Evolutionary conservation across 495 filamentous ascomycete species (phyloP).

Genomic region (Clavariopsis aquatica): DNA sequence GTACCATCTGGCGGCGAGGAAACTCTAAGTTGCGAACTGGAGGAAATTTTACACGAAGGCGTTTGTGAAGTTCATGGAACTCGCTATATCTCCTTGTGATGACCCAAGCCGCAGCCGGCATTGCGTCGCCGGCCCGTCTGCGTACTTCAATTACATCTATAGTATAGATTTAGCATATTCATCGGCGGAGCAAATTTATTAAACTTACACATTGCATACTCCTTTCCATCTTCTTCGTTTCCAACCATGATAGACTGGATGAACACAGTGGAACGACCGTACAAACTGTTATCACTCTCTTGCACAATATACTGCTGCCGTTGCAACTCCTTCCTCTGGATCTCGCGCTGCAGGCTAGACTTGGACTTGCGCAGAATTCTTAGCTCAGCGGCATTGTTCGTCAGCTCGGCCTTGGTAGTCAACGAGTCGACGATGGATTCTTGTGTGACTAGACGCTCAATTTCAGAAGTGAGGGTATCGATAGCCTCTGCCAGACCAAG

Average conservation of each 20-base stretch:
- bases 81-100: slow-evolving; percentile 73
- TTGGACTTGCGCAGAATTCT: slow-evolving; percentile 93
- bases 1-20: slow-evolving; percentile 83
- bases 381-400: slow-evolving; percentile 91
- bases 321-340: slow-evolving; percentile 91
- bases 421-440: slow-evolving; percentile 90
- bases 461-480: slow-evolving; percentile 76
- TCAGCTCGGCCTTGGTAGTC: slow-evolving; percentile 90
- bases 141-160: slow-evolving; percentile 84
- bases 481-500: slow-evolving; percentile 93
- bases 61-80: slow-evolving; percentile 93
- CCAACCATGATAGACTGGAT: slow-evolving; percentile 93
- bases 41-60: slow-evolving; percentile 77
- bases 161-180: slow-evolving; percentile 1
- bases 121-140: slow-evolving; percentile 72
- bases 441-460: slow-evolving; percentile 84
- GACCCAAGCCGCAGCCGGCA: slow-evolving; percentile 51
- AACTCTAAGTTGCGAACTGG: slow-evolving; percentile 89
- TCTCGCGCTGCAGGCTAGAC: slow-evolving; percentile 86
- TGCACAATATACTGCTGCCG: slow-evolving; percentile 96
- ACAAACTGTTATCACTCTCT: slow-evolving; percentile 96
- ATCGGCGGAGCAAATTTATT: background rate
- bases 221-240: slow-evolving; percentile 86
- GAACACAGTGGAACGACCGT: slow-evolving; percentile 81
- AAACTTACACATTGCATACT: slow-evolving; percentile 79